Evolutionary conservation across 495 filamentous ascomycete species (phyloP).

Genomic region (Chaetomium tenue): DNA sequence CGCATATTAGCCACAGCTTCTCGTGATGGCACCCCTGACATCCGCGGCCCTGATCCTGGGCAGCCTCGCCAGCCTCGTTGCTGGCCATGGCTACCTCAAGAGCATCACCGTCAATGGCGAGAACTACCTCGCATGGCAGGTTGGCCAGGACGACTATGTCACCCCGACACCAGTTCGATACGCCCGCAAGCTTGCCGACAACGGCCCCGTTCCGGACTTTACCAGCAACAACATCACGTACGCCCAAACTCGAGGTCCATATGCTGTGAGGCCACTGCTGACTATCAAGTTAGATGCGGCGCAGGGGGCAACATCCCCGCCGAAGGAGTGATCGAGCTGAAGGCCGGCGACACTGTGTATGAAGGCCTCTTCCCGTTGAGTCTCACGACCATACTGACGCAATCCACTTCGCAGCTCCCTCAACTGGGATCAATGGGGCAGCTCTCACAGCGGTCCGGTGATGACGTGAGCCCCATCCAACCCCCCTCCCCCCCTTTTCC

Average conservation of each 20-base stretch:
- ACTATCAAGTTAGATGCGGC: conserved; percentile 16
- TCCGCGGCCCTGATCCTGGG: conserved; percentile 5
- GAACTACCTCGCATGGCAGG: conserved; percentile 28
- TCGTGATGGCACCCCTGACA: conserved; percentile 6
- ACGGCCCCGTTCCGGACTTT: conserved; percentile 30
- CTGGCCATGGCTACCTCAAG: conserved; percentile 27
- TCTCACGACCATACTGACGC: background rate
- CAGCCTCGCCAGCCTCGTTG: conserved; percentile 17
- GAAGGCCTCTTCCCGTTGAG: background rate
- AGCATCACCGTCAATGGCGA: conserved; percentile 26
- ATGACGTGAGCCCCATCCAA: conserved; percentile 19
- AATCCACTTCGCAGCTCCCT: background rate
- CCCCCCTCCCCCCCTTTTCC: background rate
- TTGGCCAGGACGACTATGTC: conserved; percentile 27
- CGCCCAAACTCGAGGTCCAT: background rate
- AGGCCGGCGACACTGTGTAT: conserved; percentile 29
- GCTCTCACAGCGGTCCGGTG: conserved; percentile 21
- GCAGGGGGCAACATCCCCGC: conserved; percentile 23
- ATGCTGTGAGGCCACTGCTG: background rate
- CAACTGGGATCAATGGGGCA: conserved; percentile 29
- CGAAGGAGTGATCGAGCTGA: conserved; percentile 23
- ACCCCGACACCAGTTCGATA: conserved; percentile 25
- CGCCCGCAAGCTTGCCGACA: conserved; percentile 22
- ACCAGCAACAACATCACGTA: conserved; percentile 26
- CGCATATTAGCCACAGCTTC: background rate